Evolutionary conservation across 2,329 filamentous ascomycete species (phyloP).

Genomic region (Leptodontidium sp.): DNA sequence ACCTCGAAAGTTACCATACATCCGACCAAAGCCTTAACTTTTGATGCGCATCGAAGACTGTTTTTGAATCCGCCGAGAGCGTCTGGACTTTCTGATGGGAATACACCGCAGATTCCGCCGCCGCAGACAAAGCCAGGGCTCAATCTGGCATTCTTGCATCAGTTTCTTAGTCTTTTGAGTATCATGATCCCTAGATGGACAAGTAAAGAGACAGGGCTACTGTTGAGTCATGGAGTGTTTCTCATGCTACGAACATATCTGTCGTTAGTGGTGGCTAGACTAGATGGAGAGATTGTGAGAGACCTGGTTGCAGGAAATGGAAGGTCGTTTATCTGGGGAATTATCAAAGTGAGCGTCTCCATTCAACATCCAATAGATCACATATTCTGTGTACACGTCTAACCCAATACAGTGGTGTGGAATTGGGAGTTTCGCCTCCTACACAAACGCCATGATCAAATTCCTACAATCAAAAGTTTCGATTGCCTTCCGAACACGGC

Average conservation of each 20-base stretch:
- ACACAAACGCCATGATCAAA: slow-evolving; percentile 99
- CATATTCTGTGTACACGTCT: slow-evolving; percentile 18
- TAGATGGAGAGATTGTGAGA: slow-evolving; percentile 95
- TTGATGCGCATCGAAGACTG: slow-evolving; percentile 92
- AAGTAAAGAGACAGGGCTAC: slow-evolving; percentile 91
- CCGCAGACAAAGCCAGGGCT: slow-evolving; percentile 91
- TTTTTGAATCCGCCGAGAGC: slow-evolving; percentile 92
- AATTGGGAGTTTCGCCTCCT: slow-evolving; percentile 90
- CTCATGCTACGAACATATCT: slow-evolving; percentile 92
- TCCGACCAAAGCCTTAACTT: slow-evolving; percentile 90
- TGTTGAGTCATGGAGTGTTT: slow-evolving; percentile 89
- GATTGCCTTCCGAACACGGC: slow-evolving; percentile 93
- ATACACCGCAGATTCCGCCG: slow-evolving; percentile 74
- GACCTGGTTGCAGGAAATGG: slow-evolving; percentile 96
- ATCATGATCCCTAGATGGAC: slow-evolving; percentile 98
- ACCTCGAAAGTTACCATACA: slow-evolving; percentile 92
- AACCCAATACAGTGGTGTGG: slow-evolving; percentile 75
- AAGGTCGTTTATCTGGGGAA: slow-evolving; percentile 85
- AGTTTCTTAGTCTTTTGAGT: slow-evolving; percentile 94
- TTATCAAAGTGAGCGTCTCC: slow-evolving; percentile 69
- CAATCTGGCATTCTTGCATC: slow-evolving; percentile 94
- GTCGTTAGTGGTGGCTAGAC: slow-evolving; percentile 87
- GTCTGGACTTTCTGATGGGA: slow-evolving; percentile 76
- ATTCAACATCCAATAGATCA: background rate
- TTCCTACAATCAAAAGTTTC: slow-evolving; percentile 97